Percentiles rank a stretch among this genome's conserved stretches.
phyloP scores from a whole-genome alignment of 306 rosid species.

The Castanea mollissima region DNA sequence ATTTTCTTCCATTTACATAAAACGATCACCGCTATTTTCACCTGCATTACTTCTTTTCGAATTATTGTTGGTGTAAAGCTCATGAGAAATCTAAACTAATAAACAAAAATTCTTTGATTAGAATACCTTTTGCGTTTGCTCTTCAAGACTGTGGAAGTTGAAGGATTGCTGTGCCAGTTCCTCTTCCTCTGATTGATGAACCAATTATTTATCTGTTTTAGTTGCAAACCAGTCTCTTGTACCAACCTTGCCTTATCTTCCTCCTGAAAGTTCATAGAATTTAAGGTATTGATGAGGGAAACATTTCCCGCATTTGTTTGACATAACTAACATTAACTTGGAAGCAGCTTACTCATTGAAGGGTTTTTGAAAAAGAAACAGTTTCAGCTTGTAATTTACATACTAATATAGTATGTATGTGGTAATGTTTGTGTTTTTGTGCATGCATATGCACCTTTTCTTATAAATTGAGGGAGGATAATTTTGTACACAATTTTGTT shows the following conservation, averaged over 20 bases:
- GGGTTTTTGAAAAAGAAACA: neutral
- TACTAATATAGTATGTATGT: neutral
- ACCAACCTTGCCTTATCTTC: slow-evolving; percentile 97
- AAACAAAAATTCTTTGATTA: neutral
- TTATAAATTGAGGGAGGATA: no score
- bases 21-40: slow-evolving; percentile 50
- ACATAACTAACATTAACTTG: neutral
- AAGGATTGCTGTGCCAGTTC: slow-evolving; percentile 97
- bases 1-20: slow-evolving; percentile 34
- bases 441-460: no score
- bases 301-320: neutral
- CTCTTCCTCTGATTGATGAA: slow-evolving; percentile 98
- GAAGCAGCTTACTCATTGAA: neutral
- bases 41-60: slow-evolving; percentile 74
- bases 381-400: neutral
- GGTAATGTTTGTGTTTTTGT: neutral
- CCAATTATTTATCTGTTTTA: slow-evolving; percentile 98
- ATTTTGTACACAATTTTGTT: no score
- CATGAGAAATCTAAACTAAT: neutral
- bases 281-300: neutral
- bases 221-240: slow-evolving; percentile 90
- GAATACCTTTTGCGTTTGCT: slow-evolving; percentile 94
- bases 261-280: slow-evolving; percentile 51
- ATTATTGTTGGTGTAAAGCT: slow-evolving; percentile 48
- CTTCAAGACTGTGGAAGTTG: slow-evolving; percentile 84